A percentile compares a stretch with the other conserved stretches of the same genome.
Conservation (phyloP, 768 basidiomycete genomes). For the Punctularia strigosozonata region DNA sequence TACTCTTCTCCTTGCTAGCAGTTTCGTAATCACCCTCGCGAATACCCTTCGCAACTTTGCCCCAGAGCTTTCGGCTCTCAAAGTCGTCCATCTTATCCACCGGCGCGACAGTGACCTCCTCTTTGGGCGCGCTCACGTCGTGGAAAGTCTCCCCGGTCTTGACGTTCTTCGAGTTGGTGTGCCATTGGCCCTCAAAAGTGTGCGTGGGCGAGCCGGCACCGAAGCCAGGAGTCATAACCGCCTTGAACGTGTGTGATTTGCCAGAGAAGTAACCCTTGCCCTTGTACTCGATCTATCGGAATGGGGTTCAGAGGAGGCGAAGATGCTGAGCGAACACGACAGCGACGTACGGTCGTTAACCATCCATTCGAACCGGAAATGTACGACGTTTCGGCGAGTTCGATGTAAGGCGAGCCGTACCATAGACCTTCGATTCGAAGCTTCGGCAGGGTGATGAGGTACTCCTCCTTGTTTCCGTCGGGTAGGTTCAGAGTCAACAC, state of each 20-base stretch:
- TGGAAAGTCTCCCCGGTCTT: slow-evolving; percentile 51
- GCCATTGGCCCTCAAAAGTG: slow-evolving; percentile 78
- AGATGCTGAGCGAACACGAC: background rate
- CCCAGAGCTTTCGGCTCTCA: slow-evolving; percentile 84
- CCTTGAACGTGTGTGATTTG: slow-evolving; percentile 89
- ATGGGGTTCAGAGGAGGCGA: background rate
- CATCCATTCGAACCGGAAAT: slow-evolving; percentile 62
- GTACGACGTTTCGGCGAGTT: slow-evolving; percentile 72
- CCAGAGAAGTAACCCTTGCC: slow-evolving; percentile 94
- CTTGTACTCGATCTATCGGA: slow-evolving; percentile 68
- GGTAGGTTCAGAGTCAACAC: slow-evolving; percentile 58
- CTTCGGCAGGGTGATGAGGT: slow-evolving; percentile 84
- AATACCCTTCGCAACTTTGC: slow-evolving; percentile 81
- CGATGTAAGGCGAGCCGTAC: slow-evolving; percentile 87
- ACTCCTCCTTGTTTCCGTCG: slow-evolving; percentile 49
- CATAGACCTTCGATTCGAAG: slow-evolving; percentile 91
- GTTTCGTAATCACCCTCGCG: slow-evolving; percentile 82
- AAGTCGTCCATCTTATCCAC: slow-evolving; percentile 61
- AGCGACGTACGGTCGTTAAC: slow-evolving; percentile 32
- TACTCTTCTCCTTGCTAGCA: slow-evolving; percentile 80
- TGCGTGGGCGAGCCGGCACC: slow-evolving; percentile 20
- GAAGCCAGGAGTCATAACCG: slow-evolving; percentile 45
- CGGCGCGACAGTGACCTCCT: slow-evolving; percentile 57
- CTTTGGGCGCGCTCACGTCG: slow-evolving; percentile 62
- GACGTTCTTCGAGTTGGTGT: slow-evolving; percentile 45